phyloP scores from a whole-genome alignment of 129 eudicot species.

The carrot (Daucus carota) region DH1_v3.0 NC_030386.2:32401001-32401500 shows the following conservation, averaged over 20 bases:
- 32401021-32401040: neutral
- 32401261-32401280: constrained; percentile 37
- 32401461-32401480: too few relatives aligned
- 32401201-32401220: neutral
- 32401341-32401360: constrained; percentile 33
- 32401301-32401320: constrained; percentile 20
- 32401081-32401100: constrained; percentile 9
- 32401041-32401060: constrained; percentile 1
- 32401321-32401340: constrained; percentile 19
- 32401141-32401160: constrained; percentile 1
- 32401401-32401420: constrained; percentile 10
- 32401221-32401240: constrained; percentile 62
- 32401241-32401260: constrained; percentile 34
- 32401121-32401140: neutral
- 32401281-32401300: constrained; percentile 38
- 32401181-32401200: neutral
- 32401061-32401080: neutral
- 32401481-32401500: neutral
- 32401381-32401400: neutral
- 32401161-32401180: neutral
- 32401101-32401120: constrained; percentile 2
- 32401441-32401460: too few relatives aligned
- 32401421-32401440: neutral
- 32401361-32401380: constrained; percentile 25
- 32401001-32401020: neutral